A percentile compares a stretch with the other conserved stretches of the same genome.
Evolutionary conservation across 1,284 basidiomycete genomes (phyloP).

Genomic region (Sporisorium graminicola): DNA sequence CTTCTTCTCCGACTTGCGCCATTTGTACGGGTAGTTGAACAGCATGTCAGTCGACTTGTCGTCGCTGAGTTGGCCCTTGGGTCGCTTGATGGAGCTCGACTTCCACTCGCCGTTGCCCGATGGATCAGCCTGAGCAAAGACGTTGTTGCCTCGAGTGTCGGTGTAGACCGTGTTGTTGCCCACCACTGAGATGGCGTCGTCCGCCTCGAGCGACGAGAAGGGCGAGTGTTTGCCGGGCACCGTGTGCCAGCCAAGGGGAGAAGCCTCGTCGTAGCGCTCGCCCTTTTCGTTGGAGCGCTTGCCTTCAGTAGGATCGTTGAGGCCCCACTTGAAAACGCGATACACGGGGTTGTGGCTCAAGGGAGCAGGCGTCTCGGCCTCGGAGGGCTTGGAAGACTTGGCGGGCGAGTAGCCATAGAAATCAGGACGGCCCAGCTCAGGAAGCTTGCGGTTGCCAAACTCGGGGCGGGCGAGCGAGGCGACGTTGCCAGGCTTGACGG

Average conservation of each 20-base stretch:
- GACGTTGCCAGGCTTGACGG: slow-evolving; percentile 16
- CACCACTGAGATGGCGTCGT: slow-evolving; percentile 22
- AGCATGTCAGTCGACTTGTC: slow-evolving; percentile 54
- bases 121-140: slow-evolving; percentile 57
- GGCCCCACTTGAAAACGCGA: slow-evolving; percentile 60
- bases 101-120: slow-evolving; percentile 54
- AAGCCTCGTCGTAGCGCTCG: slow-evolving; percentile 43
- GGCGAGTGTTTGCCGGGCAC: slow-evolving; percentile 48
- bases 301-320: slow-evolving; percentile 62
- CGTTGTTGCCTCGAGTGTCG: slow-evolving; percentile 63
- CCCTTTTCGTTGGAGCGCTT: slow-evolving; percentile 53
- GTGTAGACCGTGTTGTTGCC: slow-evolving; percentile 48
- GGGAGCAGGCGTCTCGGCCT: slow-evolving; percentile 4
- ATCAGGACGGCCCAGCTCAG: slow-evolving; percentile 53
- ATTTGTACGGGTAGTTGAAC: slow-evolving; percentile 62
- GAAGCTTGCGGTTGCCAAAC: slow-evolving; percentile 29
- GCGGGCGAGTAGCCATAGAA: slow-evolving; percentile 34
- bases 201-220: slow-evolving; percentile 29
- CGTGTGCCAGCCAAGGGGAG: slow-evolving; percentile 60
- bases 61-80: slow-evolving; percentile 38
- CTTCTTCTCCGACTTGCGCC: slow-evolving; percentile 59
- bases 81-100: slow-evolving; percentile 40
- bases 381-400: slow-evolving; percentile 19
- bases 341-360: slow-evolving; percentile 49
- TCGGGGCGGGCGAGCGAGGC: slow-evolving; percentile 32